Conservation (phyloP, 2,329 filamentous ascomycete genomes). For the Mariannaea elegans region DNA sequence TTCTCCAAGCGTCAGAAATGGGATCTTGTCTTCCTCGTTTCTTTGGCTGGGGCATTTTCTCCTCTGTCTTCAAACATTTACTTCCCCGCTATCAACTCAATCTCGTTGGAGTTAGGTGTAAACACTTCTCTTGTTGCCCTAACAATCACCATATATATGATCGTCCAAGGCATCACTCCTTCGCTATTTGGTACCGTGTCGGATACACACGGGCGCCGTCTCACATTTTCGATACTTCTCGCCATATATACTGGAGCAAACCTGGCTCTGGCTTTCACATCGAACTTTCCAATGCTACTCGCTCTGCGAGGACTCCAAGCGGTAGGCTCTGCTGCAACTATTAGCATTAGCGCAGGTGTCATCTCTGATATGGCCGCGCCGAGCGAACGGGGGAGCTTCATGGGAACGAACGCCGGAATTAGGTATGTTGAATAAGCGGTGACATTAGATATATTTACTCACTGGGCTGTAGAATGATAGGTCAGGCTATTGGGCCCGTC, state of each 20-base stretch:
- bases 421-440: constrained; percentile 6
- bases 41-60: constrained; percentile 61
- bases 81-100: constrained; percentile 53
- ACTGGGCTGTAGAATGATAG: not conserved
- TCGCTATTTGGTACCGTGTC: constrained; percentile 59
- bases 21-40: constrained; percentile 57
- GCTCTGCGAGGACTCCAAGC: constrained; percentile 57
- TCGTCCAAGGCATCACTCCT: constrained; percentile 60
- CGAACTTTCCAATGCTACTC: constrained; percentile 54
- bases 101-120: constrained; percentile 47
- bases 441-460: not conserved
- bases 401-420: constrained; percentile 46
- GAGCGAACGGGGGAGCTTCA: constrained; percentile 39
- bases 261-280: constrained; percentile 54
- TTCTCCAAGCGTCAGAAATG: constrained; percentile 44
- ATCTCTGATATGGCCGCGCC: constrained; percentile 43
- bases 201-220: constrained; percentile 55
- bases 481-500: constrained; percentile 17
- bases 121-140: constrained; percentile 46
- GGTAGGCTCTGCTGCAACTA: constrained; percentile 56
- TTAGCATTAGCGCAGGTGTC: constrained; percentile 52
- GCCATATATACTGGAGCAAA: constrained; percentile 57
- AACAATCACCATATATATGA: constrained; percentile 57
- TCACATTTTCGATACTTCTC: constrained; percentile 56
- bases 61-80: constrained; percentile 62